A percentile compares a stretch with the other conserved stretches of the same genome.
phyloP scores from a whole-genome alignment of 2,329 filamentous ascomycete genomes.

The Nectriaceae sp. region DNA sequence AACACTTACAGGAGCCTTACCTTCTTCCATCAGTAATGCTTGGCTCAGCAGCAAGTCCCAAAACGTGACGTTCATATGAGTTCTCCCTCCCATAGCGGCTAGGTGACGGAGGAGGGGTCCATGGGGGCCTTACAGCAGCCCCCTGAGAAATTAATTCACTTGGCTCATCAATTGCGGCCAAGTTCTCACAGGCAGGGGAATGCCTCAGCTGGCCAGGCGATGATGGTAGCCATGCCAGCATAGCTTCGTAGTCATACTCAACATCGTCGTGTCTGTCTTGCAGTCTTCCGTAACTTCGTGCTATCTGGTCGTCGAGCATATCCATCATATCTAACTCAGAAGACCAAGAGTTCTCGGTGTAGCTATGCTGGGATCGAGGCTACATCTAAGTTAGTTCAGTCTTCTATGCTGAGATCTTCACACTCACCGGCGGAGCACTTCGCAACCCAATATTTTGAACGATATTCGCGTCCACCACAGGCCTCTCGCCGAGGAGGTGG shows the following conservation, averaged over 20 bases:
- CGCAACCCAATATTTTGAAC: conserved; percentile 44
- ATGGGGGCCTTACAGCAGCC: conserved; percentile 2
- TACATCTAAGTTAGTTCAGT: not conserved
- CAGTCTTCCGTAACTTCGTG: conserved; percentile 15
- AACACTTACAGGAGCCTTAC: not conserved
- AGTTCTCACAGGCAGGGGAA: conserved; percentile 26
- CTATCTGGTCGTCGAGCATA: conserved; percentile 30
- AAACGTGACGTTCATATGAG: not conserved
- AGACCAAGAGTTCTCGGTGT: conserved; percentile 9
- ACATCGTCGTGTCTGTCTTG: conserved; percentile 1
- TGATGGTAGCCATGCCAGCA: not conserved
- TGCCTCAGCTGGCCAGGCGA: conserved; percentile 22
- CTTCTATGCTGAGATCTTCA: not conserved
- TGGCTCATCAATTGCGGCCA: conserved; percentile 10
- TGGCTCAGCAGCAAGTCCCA: conserved; percentile 5
- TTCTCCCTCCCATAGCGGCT: not conserved
- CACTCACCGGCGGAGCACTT: conserved; percentile 38
- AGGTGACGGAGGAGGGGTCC: conserved; percentile 22
- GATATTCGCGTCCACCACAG: conserved; percentile 41
- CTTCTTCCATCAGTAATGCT: conserved; percentile 10
- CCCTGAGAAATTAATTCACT: not conserved
- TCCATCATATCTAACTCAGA: conserved; percentile 25
- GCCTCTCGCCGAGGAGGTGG: conserved; percentile 43
- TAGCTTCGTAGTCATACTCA: conserved; percentile 9
- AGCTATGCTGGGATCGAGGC: conserved; percentile 8